Base-by-base conservation (phyloP, 257 asterid genomes). In the Eustoma russellianum region DNA sequence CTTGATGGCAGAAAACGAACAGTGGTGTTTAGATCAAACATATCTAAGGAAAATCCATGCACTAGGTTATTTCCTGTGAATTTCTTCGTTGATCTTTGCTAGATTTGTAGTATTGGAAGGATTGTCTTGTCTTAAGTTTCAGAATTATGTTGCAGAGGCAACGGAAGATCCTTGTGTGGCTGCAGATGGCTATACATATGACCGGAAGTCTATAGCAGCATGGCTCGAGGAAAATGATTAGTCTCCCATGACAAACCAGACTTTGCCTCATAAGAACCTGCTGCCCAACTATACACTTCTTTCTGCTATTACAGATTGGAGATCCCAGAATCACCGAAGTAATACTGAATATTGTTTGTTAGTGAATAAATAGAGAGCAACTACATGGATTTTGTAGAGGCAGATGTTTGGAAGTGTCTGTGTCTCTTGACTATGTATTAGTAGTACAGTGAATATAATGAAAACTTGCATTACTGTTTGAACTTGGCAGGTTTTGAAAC, bases 161-260 rank as follows among this genome's bases (percentile, higher is more conserved):
- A 90, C 83, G 96, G 51, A 47, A 2, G 95, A 90, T 38, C 97
- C 98, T 17, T 75, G 84, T 74, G 98, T 90, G 54, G 98, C 96
- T 62, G 95, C 82, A 52, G 98, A 90, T 63, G 98, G 98, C 10
- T 87, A 80, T 62, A 79, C 95, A 0, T 90, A 90, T 19, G 94
- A 90, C 10, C 63, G 87, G 54, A 62, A 50, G 50, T 93, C 88
- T 5, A 83, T 86, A 18, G 95, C 83, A 66, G 68, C 33, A 18
- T 86, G 98, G 98, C 70, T 86, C 15, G 58, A 55, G 53, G 73
- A 62, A 67, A 76, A 70, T 5, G 80, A 77, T 33, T 68, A 63
- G 43, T 90, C 98, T 40, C 98, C 98, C 0, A 56, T 78, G 69
- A 80, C 95, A 49, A 68, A 63, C 47, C 56, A 64, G 52, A 78